Evolutionary conservation across 1,284 basidiomycete species (phyloP), one percentile per base, ranked within the genome.

Genomic region (Cerioporus squamosus): DNA sequence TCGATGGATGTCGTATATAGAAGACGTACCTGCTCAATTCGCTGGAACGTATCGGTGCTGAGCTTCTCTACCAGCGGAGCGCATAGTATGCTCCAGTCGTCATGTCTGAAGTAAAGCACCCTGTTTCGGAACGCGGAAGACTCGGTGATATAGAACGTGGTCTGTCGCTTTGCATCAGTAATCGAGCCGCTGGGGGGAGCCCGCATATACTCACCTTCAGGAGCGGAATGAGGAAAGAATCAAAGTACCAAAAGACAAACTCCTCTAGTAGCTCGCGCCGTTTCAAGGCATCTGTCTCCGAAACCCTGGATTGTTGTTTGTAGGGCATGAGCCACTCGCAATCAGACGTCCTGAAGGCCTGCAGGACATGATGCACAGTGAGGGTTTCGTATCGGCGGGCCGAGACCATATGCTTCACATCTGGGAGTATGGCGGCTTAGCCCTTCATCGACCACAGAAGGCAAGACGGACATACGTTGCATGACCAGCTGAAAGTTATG

Each of bases 61-160:
- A 98, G 80, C 26, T 85, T 81, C 54, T 87, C 83, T 17, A 97
- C 79, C 22, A 98, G 80, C 0, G 97, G 97, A 2, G 80, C 77
- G 54, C 93, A 95, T 5, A 98, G 80, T 2, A 75, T 77, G n/a
- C 83, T 79, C 97, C 97, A 99, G 65, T 97, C 95, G 57, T 96
- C 94, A 57, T 98, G 95, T 8, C 94, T 85, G 70, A 97, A 99
- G 72, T 97, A 99, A 0, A 98, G 77, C 0, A 95, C 84, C 51
- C 87, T 85, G 64, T 97, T 94, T n/a, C 90, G 82, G 64, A 91
- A 95, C 2, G 89, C 90, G 5, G 91, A 88, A 0, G 96, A 94
- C 66, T 99, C 95, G 0, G 97, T 99, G 42, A 93, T 82, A 72
- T 98, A 98, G 75, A 98, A 99, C 0, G 90, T 90, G 0, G 94